phyloP scores from a whole-genome alignment of 768 basidiomycete species.

The Boletus subparvulus region DNA sequence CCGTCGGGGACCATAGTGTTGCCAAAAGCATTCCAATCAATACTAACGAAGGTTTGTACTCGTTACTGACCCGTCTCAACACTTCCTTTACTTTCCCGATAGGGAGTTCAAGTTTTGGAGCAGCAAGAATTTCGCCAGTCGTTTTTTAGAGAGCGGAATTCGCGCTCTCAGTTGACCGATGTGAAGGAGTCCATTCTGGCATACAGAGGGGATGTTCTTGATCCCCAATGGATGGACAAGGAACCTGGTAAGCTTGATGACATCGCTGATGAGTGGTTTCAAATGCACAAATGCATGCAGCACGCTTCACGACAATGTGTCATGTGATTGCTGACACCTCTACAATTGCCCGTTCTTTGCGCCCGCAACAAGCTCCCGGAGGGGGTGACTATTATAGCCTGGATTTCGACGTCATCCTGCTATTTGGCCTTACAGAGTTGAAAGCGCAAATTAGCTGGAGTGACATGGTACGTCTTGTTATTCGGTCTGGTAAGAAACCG shows the following conservation, averaged over 20 bases:
- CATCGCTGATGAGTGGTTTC: neutral
- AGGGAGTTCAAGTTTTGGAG: conserved; percentile 21
- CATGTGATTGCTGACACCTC: conserved; percentile 12
- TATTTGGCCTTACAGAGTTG: conserved; percentile 53
- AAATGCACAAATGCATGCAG: neutral
- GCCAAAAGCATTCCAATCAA: conserved; percentile 36
- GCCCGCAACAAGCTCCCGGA: neutral
- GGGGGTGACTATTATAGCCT: conserved; percentile 21
- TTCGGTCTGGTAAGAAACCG: neutral
- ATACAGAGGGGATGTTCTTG: conserved; percentile 9
- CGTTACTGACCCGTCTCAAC: accelerated
- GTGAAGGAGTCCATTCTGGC: conserved; percentile 7
- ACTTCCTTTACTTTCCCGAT: neutral
- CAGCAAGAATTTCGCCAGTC: conserved; percentile 19
- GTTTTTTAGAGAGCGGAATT: neutral
- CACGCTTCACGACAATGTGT: conserved; percentile 14
- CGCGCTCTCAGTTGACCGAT: neutral
- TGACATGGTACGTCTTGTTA: conserved; percentile 32
- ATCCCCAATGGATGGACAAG: conserved; percentile 14
- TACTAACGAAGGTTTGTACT: conserved; percentile 32
- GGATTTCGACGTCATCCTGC: conserved; percentile 40
- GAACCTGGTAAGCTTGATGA: conserved; percentile 12
- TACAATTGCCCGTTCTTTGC: neutral
- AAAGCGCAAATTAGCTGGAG: conserved; percentile 52
- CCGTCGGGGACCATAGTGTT: conserved; percentile 31